A percentile compares a stretch with the other conserved stretches of the same genome.
Conservation (phyloP, 768 basidiomycete species). For the Suillus fuscotomentosus region DNA sequence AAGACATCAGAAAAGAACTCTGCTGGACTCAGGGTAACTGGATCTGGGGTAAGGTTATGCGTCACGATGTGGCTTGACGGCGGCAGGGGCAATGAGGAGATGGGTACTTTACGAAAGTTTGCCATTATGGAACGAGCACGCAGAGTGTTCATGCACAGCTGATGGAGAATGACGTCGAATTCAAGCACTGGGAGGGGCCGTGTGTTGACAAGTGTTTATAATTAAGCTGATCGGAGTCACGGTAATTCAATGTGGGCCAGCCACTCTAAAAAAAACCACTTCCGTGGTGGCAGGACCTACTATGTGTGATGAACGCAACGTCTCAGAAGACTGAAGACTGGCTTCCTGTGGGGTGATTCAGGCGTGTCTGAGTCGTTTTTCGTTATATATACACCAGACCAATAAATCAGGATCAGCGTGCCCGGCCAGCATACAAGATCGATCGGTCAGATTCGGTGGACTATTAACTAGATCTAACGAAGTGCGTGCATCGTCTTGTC, state of each 20-base stretch:
- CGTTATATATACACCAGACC: not conserved
- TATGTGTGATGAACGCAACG: not conserved
- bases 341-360: not conserved
- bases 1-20: slow-evolving; percentile 52
- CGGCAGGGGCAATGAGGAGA: slow-evolving; percentile 49
- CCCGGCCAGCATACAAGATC: not conserved
- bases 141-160: slow-evolving; percentile 18
- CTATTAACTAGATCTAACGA: not conserved
- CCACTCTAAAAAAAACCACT: not conserved
- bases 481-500: not conserved
- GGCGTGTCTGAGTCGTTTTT: not conserved
- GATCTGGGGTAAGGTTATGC: slow-evolving; percentile 60
- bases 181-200: not conserved
- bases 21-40: slow-evolving; percentile 48
- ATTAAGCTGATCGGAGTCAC: not conserved
- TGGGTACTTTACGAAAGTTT: slow-evolving; percentile 29
- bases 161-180: not conserved
- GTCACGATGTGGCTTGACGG: slow-evolving; percentile 39
- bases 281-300: not conserved
- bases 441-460: not conserved
- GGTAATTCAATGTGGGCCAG: no score
- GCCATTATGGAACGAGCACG: slow-evolving; percentile 18
- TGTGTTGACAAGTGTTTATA: not conserved
- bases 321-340: not conserved
- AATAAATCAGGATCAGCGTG: not conserved